Conservation (phyloP, 352 stramenopile genomes). For the Globisporangium acanthophoron region DNA sequence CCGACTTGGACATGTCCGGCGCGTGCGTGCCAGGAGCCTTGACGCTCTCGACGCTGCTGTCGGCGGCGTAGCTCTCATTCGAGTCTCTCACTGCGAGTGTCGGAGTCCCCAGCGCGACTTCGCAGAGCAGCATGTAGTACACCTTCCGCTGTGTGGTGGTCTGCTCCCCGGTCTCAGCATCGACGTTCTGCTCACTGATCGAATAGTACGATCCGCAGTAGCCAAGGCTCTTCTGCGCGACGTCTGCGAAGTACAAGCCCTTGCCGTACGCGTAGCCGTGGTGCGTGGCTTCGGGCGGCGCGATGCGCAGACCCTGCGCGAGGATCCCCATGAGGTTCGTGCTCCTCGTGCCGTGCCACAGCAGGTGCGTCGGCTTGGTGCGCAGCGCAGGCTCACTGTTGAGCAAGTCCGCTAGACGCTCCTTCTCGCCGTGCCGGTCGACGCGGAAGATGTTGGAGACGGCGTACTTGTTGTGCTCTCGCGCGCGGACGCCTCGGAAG, state of each 20-base stretch:
- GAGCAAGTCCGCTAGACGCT: slow-evolving; percentile 39
- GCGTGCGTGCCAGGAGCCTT: neutral
- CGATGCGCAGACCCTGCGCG: slow-evolving; percentile 71
- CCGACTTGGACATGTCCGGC: neutral
- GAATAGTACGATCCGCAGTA: slow-evolving; percentile 48
- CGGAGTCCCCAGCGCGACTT: slow-evolving; percentile 51
- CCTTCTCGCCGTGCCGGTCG: slow-evolving; percentile 49
- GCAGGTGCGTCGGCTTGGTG: slow-evolving; percentile 41
- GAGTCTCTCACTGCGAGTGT: neutral
- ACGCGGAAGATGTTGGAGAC: slow-evolving; percentile 67
- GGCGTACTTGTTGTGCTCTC: slow-evolving; percentile 26
- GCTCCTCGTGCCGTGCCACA: slow-evolving; percentile 82
- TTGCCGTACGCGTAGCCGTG: slow-evolving; percentile 87
- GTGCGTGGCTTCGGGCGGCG: slow-evolving; percentile 66
- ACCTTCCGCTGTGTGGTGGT: slow-evolving; percentile 3
- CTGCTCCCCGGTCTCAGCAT: neutral
- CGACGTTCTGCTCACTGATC: neutral
- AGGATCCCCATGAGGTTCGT: slow-evolving; percentile 82
- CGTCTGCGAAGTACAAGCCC: slow-evolving; percentile 86
- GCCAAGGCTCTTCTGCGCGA: slow-evolving; percentile 71
- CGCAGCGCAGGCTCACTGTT: slow-evolving; percentile 26
- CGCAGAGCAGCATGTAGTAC: slow-evolving; percentile 38
- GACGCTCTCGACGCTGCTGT: neutral
- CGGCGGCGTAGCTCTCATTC: neutral
- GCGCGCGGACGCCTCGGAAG: slow-evolving; percentile 33